phyloP scores from a whole-genome alignment of 345 rosid species.

The Salix udensis region DNA sequence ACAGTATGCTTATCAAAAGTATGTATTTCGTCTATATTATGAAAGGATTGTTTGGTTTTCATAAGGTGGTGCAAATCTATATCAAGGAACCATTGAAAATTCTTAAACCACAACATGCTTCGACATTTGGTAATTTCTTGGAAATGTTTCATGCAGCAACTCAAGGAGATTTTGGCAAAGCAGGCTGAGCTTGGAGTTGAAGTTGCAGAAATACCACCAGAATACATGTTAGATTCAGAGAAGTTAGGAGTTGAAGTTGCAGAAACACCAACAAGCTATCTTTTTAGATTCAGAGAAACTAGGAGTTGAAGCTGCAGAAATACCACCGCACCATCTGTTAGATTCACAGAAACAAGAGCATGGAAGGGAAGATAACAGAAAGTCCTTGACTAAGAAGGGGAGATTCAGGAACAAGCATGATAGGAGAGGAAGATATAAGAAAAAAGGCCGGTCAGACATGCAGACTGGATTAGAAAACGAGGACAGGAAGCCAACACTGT shows the following conservation, averaged over 20 bases:
- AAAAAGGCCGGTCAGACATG: constrained; percentile 28
- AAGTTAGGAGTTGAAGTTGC: constrained; percentile 74
- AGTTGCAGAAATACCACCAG: constrained; percentile 84
- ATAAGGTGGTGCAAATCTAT: neutral
- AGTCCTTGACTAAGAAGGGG: constrained; percentile 30
- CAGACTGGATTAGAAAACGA: constrained; percentile 20
- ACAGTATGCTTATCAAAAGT: neutral
- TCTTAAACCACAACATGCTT: neutral
- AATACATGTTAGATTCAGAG: constrained; percentile 53
- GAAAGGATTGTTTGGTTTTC: neutral
- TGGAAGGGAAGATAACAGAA: constrained; percentile 26
- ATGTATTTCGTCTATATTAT: neutral
- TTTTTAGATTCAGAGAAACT: constrained; percentile 39
- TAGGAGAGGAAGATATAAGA: constrained; percentile 44
- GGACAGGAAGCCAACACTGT: constrained; percentile 53
- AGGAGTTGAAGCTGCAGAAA: constrained; percentile 89
- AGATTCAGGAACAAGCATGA: constrained; percentile 40
- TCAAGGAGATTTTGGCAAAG: constrained; percentile 77
- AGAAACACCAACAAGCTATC: constrained; percentile 73
- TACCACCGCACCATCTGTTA: constrained; percentile 61
- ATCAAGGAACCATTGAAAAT: neutral
- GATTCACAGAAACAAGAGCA: constrained; percentile 39
- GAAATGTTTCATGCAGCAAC: constrained; percentile 55
- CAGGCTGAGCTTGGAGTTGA: constrained; percentile 89
- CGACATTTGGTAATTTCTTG: neutral